Evolutionary conservation across 2,329 filamentous ascomycete genomes (phyloP), one percentile per base, ranked within the genome.

Genomic region (Penicillium sp.): DNA sequence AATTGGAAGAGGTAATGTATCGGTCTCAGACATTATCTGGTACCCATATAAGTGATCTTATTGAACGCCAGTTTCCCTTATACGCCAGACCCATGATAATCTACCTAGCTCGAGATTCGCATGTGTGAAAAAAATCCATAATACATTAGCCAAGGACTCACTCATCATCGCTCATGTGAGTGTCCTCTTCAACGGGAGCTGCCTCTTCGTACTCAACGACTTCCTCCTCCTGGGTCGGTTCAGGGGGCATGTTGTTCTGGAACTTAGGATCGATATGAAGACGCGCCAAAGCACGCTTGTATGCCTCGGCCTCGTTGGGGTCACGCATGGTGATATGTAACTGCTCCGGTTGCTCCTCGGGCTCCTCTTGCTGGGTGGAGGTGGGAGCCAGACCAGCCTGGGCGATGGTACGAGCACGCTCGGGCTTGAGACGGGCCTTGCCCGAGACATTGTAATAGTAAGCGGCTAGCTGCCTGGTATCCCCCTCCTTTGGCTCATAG

Each of bases 361-460:
- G 77, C 61, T 57, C 66, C 57, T 54, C 51, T 27, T 53, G 51
- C 18, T 67, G 69, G 21, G 66, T 72, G 34, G 69, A 70, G 55
- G 61, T 78, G 59, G 63, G 74, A 43, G 61, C 73, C 58, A 66
- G 59, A 40, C 75, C 74, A 3, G 75, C 70, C 51, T 76, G 71
- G 8, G 74, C 72, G 44, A 76, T 75, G 32, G 72, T 75, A 48
- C 74, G 75, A 48, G 74, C 70, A 24, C 75, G 71, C 53, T 79
- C 77, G 5, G 78, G 77, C 68, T 80, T 82, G 45, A 87, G 74
- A 21, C 76, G 77, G n/a, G 80, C 81, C 65, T 81, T 80, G 64
- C 81, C 79, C 18, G 80, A 69, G 50, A 87, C 81, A 0, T 84
- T 83, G 57, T 87, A 87, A 67, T 84, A 84, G 67, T 85, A 87